Base-by-base conservation (phyloP, 768 basidiomycete genomes). In the Wakefieldia striispora region DNA sequence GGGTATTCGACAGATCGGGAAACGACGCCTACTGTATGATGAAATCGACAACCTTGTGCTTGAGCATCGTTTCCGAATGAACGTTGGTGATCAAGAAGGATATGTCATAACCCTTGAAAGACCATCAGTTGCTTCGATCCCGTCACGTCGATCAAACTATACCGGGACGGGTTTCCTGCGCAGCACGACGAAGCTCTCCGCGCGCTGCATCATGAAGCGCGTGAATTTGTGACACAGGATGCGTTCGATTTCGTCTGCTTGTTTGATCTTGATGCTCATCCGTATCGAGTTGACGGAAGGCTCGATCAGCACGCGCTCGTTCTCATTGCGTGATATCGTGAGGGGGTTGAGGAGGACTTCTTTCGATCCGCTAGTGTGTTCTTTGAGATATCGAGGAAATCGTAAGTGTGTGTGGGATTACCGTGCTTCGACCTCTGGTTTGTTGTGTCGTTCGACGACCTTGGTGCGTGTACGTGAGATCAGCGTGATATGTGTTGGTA, bases 1-100 rank as follows among this genome's bases (percentile, higher is more conserved):
- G 24, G 3, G 24, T 19, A 35, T 33, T 14, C 6, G 31, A 36
- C 14, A 43, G 24, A 40, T 39, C 51, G 45, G 44, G 19, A 3
- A 61, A 49, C 43, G 62, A 55, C 11, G 73, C 85, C 41, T 55
- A 95, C 91, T 98, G 93, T 58, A 98, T 97, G 73, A 99, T 97
- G 71, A 99, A 99, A 72, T 99, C 97, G 33, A 99, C 97, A 45
- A 99, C 88, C 75, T 98, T 98, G 72, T 99, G 97, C 74, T 98
- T 99, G 58, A 98, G 77, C 97, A 99, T 98, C 10, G 91, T 95
- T 69, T 98, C 95, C 27, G 94, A 81, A 68, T 99, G 94, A 44
- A 87, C 85, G 70, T 98, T 97, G 49, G 95, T 97, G 66, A 99
- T 95, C 54, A 98, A 76, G 78, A 99, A 98, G 3, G 93, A 95